phyloP scores from a whole-genome alignment of 2,329 filamentous ascomycete genomes.

The Cladosporium phlei region DNA sequence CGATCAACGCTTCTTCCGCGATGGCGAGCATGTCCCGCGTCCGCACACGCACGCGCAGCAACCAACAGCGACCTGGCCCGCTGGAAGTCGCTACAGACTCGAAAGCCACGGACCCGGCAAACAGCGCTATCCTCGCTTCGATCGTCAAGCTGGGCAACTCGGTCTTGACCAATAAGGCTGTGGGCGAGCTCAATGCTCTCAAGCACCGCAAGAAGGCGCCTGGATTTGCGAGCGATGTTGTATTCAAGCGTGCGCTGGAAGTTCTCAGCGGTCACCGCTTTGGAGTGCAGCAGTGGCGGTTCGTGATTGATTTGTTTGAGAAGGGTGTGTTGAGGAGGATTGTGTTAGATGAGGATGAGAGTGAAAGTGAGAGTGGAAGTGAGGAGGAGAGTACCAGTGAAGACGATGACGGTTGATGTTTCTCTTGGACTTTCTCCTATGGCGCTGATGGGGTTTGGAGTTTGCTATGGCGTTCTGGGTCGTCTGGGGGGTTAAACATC shows the following conservation, averaged over 20 bases:
- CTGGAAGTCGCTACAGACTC: slow-evolving; percentile 13
- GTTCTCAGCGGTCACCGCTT: slow-evolving; percentile 88
- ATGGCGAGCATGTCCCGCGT: slow-evolving; percentile 13
- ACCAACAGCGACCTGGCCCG: slow-evolving; percentile 1
- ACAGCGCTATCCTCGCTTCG: slow-evolving; percentile 73
- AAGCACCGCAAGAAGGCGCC: slow-evolving; percentile 59
- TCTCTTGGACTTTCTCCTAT: neutral
- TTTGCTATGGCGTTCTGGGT: neutral
- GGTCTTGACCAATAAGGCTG: slow-evolving; percentile 82
- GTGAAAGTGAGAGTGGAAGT: slow-evolving; percentile 61
- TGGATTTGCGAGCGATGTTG: slow-evolving; percentile 67
- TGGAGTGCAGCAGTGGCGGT: slow-evolving; percentile 76
- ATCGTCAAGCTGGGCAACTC: slow-evolving; percentile 89
- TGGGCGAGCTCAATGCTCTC: slow-evolving; percentile 65
- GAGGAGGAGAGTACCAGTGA: slow-evolving; percentile 35
- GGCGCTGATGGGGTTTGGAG: neutral
- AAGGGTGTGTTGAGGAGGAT: slow-evolving; percentile 80
- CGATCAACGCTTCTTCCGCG: slow-evolving; percentile 7
- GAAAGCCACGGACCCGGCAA: slow-evolving; percentile 50
- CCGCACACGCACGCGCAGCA: slow-evolving; percentile 13
- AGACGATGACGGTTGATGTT: neutral
- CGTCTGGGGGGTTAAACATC: neutral
- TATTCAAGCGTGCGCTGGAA: slow-evolving; percentile 82
- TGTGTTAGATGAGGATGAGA: slow-evolving; percentile 66
- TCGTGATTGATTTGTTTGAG: slow-evolving; percentile 92